phyloP scores from a whole-genome alignment of 2,329 filamentous ascomycete genomes.

The Fusarium siculi region DNA sequence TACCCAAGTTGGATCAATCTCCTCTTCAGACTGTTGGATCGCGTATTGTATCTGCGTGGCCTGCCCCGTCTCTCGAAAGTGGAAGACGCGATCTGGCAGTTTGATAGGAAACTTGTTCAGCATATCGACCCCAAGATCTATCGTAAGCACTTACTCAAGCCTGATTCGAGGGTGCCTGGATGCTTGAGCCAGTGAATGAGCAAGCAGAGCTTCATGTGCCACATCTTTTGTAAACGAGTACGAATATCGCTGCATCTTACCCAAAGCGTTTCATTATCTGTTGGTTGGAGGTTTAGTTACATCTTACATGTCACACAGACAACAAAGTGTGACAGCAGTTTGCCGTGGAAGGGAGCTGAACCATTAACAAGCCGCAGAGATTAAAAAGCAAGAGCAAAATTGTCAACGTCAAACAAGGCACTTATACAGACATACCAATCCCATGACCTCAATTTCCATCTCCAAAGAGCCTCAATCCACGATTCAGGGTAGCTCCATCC shows the following conservation, averaged over 20 bases:
- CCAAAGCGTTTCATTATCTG: accelerated
- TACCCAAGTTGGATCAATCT: too few relatives aligned
- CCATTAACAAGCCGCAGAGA: accelerated
- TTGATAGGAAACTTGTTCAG: neutral
- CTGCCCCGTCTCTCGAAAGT: accelerated
- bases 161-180: neutral
- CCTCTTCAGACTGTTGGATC: too few relatives aligned
- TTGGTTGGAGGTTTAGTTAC: neutral
- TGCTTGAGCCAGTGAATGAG: neutral
- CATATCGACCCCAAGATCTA: neutral
- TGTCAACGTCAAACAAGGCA: too few relatives aligned
- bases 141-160: neutral
- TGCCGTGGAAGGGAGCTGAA: accelerated
- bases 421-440: neutral
- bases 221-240: neutral
- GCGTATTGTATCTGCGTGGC: neutral
- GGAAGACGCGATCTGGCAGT: accelerated
- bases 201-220: neutral
- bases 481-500: neutral
- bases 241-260: neutral
- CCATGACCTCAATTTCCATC: neutral
- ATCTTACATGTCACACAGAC: accelerated
- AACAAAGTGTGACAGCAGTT: accelerated
- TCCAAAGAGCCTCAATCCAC: neutral
- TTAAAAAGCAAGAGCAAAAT: too few relatives aligned